Conservation (phyloP, 2,329 filamentous ascomycete genomes). For the Achaetomium macrosporum region DNA sequence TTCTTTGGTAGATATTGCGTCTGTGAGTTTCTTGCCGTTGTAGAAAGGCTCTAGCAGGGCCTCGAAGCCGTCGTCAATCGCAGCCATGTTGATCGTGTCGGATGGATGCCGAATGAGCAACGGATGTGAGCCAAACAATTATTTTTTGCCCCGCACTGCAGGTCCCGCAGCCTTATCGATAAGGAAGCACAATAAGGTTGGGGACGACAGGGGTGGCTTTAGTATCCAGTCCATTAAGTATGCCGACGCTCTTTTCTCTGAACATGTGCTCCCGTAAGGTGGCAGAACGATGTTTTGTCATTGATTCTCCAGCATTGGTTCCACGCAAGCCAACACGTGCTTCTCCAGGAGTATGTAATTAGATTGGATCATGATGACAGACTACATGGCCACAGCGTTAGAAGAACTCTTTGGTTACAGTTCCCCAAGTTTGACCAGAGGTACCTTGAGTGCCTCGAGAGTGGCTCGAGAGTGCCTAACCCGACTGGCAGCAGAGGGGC, state of each 20-base stretch:
- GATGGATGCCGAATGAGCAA: background rate
- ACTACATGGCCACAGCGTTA: too few species aligned
- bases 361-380: too few species aligned
- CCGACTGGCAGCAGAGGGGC: too few species aligned
- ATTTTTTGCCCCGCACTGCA: slow-evolving; percentile 20
- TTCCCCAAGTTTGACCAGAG: too few species aligned
- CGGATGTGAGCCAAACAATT: slow-evolving; percentile 9
- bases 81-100: slow-evolving; percentile 39
- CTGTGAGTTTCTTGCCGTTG: slow-evolving; percentile 61
- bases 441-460: too few species aligned
- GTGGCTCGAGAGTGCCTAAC: too few species aligned
- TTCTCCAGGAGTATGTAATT: too few species aligned
- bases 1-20: slow-evolving; percentile 58
- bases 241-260: too few species aligned
- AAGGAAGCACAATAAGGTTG: slow-evolving; percentile 12
- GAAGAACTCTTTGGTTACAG: too few species aligned
- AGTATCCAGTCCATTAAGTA: too few species aligned
- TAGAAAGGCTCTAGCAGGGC: slow-evolving; percentile 62
- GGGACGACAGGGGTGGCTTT: slow-evolving; percentile 15
- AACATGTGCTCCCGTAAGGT: background rate
- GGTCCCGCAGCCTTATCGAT: slow-evolving; percentile 12
- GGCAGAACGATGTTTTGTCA: background rate
- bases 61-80: slow-evolving; percentile 58
- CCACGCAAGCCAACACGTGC: too few species aligned
- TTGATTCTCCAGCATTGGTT: too few species aligned